phyloP scores from a whole-genome alignment of 73 alveolate species.

The Paramecium sonneborni region DNA sequence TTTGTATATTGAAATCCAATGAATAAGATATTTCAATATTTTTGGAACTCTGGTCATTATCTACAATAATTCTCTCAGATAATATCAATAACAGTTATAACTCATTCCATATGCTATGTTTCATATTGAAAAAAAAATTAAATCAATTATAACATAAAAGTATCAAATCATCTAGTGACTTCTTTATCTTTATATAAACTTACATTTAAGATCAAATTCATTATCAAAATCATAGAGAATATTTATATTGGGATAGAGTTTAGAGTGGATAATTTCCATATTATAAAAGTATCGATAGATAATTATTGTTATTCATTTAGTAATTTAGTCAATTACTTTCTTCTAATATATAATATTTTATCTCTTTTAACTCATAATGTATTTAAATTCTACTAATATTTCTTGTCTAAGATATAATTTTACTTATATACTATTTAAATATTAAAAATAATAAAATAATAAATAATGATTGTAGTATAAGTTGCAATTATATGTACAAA shows the following conservation, averaged over 20 bases:
- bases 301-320: too few relatives aligned
- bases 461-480: not conserved
- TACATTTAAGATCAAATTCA: too few relatives aligned
- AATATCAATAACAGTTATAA: conserved; percentile 78
- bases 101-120: conserved; percentile 76
- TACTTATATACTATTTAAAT: conserved; percentile 65
- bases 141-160: conserved; percentile 70
- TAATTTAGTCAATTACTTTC: too few relatives aligned
- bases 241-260: too few relatives aligned
- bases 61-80: conserved; percentile 75
- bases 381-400: conserved; percentile 77
- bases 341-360: too few relatives aligned
- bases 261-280: too few relatives aligned
- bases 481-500: conserved; percentile 40
- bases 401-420: conserved; percentile 72
- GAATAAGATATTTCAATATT: conserved; percentile 72
- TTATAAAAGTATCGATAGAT: too few relatives aligned
- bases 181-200: too few relatives aligned
- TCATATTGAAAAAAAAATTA: conserved; percentile 82
- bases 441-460: not conserved
- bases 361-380: too few relatives aligned
- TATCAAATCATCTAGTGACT: too few relatives aligned
- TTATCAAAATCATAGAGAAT: too few relatives aligned
- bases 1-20: too few relatives aligned
- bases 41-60: conserved; percentile 70